phyloP scores from a whole-genome alignment of 2,329 filamentous ascomycete species.

The Aspergillus sp. region DNA sequence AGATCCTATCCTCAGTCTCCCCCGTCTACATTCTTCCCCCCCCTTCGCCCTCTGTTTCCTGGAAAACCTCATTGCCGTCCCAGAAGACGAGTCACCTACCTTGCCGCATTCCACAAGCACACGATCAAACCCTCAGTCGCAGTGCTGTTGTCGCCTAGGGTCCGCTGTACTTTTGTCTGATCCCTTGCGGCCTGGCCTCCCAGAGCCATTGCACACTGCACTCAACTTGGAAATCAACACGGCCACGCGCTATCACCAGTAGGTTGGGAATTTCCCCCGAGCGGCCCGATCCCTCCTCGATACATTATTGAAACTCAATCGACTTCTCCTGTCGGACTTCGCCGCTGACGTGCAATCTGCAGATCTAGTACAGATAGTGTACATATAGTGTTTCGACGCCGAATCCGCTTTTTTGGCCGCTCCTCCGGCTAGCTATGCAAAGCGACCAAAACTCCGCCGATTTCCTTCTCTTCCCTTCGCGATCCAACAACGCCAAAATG shows the following conservation, averaged over 20 bases:
- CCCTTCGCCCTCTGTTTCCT: not conserved
- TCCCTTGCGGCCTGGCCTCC: not conserved
- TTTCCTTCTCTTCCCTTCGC: slow-evolving; percentile 21
- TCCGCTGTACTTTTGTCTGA: not conserved
- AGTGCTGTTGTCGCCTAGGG: not conserved
- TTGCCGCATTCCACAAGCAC: not conserved
- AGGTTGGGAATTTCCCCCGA: slow-evolving; percentile 12
- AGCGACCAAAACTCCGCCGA: slow-evolving; percentile 17
- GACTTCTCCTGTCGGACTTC: not conserved
- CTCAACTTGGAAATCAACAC: not conserved
- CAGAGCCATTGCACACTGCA: not conserved
- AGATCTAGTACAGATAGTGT: slow-evolving; percentile 12
- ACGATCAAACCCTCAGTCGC: not conserved
- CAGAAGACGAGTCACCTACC: not conserved
- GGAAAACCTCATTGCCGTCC: not conserved
- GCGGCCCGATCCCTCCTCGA: slow-evolving; percentile 13
- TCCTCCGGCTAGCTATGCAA: slow-evolving; percentile 18
- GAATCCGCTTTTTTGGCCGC: slow-evolving; percentile 7
- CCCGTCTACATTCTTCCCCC: not conserved
- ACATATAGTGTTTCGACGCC: slow-evolving; percentile 8
- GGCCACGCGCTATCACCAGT: not conserved
- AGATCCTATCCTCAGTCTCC: not conserved
- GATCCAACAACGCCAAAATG: slow-evolving; percentile 24
- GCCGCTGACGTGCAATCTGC: slow-evolving; percentile 14
- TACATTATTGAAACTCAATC: slow-evolving; percentile 6